phyloP scores from a whole-genome alignment of 129 eudicot species.

The Artemisia tridentata region DNA sequence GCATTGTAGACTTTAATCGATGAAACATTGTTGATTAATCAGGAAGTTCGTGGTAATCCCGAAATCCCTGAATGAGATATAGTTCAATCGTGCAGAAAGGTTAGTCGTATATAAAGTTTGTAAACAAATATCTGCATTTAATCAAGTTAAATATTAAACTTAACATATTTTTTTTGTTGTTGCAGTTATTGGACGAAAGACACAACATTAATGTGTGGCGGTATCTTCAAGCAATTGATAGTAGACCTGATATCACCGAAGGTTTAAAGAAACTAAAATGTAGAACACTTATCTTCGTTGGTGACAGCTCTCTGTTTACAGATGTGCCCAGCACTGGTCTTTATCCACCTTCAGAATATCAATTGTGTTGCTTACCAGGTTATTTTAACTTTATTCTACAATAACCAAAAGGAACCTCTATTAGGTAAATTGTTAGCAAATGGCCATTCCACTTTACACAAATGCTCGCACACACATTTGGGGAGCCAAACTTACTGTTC shows the following conservation, averaged over 20 bases:
- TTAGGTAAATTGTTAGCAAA: too few relatives aligned
- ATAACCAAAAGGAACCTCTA: too few relatives aligned
- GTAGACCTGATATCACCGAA: conserved; percentile 79
- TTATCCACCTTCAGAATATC: too few relatives aligned
- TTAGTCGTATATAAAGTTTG: conserved; percentile 25
- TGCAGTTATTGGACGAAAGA: conserved; percentile 87
- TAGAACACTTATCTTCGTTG: conserved; percentile 91
- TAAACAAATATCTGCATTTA: not conserved
- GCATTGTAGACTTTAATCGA: conserved; percentile 37
- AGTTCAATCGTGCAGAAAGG: conserved; percentile 69
- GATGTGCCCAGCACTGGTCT: too few relatives aligned
- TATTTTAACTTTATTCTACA: too few relatives aligned
- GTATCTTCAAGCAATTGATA: conserved; percentile 88
- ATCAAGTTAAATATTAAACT: conserved; percentile 13
- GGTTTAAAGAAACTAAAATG: conserved; percentile 76
- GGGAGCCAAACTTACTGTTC: too few relatives aligned
- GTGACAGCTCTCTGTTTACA: conserved; percentile 69
- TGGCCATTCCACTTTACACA: too few relatives aligned
- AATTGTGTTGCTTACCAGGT: too few relatives aligned
- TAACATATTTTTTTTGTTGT: not conserved
- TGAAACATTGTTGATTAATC: conserved; percentile 13
- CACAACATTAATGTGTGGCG: conserved; percentile 80
- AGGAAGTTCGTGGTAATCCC: conserved; percentile 91
- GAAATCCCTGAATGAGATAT: conserved; percentile 93
- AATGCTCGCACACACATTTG: too few relatives aligned